These are phyloP conservation scores for Tylopilus microsporus DNA, from an alignment of 1,284 basidiomycete species.

Conservation along the genomic window DNA sequence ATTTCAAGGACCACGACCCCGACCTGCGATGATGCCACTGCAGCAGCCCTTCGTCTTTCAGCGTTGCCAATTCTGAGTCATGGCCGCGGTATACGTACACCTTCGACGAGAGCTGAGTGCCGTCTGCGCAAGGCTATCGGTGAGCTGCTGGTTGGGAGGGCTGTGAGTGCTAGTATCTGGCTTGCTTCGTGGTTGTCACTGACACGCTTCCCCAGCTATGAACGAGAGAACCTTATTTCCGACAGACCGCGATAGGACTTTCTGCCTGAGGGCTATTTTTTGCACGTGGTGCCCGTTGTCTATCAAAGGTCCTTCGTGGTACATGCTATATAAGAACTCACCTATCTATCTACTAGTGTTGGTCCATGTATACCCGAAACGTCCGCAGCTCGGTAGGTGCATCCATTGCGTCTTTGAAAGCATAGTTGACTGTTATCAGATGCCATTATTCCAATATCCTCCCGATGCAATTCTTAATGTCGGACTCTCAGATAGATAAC, in stretches of 20 bases:
- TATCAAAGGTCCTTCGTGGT: too few relatives aligned
- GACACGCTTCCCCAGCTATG: not conserved
- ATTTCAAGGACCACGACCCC: too few relatives aligned
- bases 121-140: not conserved
- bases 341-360: too few relatives aligned
- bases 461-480: not conserved
- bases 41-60: too few relatives aligned
- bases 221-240: not conserved
- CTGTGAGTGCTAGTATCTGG: not conserved
- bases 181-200: not conserved
- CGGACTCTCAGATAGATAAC: not conserved
- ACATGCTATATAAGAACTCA: too few relatives aligned
- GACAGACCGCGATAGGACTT: not conserved
- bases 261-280: not conserved
- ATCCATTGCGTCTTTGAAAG: not conserved
- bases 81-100: too few relatives aligned
- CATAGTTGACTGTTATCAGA: not conserved
- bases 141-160: not conserved
- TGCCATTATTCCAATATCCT: not conserved
- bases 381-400: too few relatives aligned
- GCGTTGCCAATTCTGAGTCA: too few relatives aligned
- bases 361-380: too few relatives aligned
- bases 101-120: too few relatives aligned
- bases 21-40: too few relatives aligned
- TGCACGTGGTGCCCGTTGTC: slow-evolving; percentile 7